These are phyloP conservation scores for Lunularia cruciata DNA, from an alignment of 225 moss, liverwort and hornwort genomes.

Conservation along the genomic window DNA sequence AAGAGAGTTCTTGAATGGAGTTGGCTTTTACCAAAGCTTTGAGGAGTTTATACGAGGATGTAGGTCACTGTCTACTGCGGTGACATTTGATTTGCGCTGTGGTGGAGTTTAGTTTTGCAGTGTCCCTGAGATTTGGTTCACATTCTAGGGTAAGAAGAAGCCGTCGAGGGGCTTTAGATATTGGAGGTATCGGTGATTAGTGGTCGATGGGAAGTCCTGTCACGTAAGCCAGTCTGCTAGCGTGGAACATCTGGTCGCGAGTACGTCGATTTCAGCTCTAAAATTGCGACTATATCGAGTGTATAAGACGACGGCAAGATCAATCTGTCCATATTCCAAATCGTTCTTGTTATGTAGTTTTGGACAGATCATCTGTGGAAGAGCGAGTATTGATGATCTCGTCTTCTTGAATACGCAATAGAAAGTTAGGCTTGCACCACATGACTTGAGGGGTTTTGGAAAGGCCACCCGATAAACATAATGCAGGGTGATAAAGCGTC, in stretches of 20 bases:
- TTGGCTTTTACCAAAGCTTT: no score
- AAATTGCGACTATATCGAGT: constrained; percentile 19
- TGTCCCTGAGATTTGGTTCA: no score
- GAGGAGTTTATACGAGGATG: no score
- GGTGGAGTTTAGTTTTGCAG: not conserved
- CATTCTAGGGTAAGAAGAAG: no score
- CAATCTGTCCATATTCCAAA: constrained; percentile 17
- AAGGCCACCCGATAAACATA: constrained; percentile 35
- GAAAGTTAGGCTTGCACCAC: constrained; percentile 23
- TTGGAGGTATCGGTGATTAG: no score
- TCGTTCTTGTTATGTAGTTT: constrained; percentile 7
- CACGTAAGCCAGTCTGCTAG: not conserved
- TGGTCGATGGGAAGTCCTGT: no score
- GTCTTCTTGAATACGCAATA: not conserved
- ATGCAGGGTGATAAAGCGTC: constrained; percentile 42
- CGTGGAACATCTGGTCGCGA: constrained; percentile 5
- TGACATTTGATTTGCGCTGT: not conserved
- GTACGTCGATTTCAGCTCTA: constrained; percentile 8
- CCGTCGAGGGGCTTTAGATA: no score
- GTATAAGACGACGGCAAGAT: constrained; percentile 10
- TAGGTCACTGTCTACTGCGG: not conserved
- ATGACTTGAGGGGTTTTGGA: constrained; percentile 44
- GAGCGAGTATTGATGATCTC: constrained; percentile 21
- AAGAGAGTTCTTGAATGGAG: no score
- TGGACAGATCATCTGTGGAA: constrained; percentile 14